Base-by-base conservation (phyloP, 345 rosid species). In the Gossypium herbaceum region DNA sequence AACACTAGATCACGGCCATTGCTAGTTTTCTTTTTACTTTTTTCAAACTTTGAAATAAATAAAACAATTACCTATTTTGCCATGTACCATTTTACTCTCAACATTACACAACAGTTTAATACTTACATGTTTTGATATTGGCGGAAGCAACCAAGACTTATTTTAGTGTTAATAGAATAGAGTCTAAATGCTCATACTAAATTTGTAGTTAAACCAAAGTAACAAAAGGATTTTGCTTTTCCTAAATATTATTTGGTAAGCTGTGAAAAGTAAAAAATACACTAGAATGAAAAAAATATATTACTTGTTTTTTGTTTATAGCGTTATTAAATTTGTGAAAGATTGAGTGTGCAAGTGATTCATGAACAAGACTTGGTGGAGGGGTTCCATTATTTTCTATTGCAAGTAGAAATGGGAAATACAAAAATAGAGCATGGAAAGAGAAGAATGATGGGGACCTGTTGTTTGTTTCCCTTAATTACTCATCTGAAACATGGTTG, bases 391-490 rank as follows among this genome's bases (percentile, higher is more conserved):
- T 75, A 13, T 50, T 50, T 74, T n/a, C 52, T 63, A 22, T 68
- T 29, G 8, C 24, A 45, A 48, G 52, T 64, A 48, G 76, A 64
- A 74, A 12, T 58, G 50, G 52, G 41, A 59, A n/a, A 57, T 22
- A n/a, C 27, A 57, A 54, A 43, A 62, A 1, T 12, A 9, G n/a
- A 65, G 68, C 77, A 76, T 59, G 44, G 60, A 63, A 41, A n/a
- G 13, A 39, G 76, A 77, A 64, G 9, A 43, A 57, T 39, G 61
- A 41, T 57, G 62, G 64, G 74, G 79, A 74, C 79, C 66, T 71
- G n/a, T 58, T 51, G 57, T 72, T 57, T 72, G 51, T 57, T 72
- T 57, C 19, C 20, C 51, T 16, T 25, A 25, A 19, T 41, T 45
- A 43, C 50, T 41, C 63, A 3, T 39, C 39, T 56, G 51, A 29